Evolutionary conservation across 192 early-diverging fungal species (phyloP).

Genomic region (Coemansia guatemalensis): DNA sequence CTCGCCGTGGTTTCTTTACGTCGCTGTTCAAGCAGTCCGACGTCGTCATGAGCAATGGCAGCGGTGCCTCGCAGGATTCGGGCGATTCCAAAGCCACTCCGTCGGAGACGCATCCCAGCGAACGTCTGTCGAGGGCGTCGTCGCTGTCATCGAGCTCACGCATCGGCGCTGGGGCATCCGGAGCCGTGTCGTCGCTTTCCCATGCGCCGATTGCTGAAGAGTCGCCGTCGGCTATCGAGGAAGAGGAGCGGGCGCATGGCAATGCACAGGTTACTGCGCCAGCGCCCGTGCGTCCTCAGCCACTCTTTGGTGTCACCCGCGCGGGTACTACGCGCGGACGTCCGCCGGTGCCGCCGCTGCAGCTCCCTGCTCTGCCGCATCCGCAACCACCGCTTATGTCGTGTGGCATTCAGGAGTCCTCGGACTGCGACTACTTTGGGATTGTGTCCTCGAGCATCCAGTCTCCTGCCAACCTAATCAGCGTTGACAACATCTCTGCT

Average conservation of each 20-base stretch:
- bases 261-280: background rate
- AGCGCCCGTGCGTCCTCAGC: background rate
- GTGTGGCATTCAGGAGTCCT: constrained; percentile 1
- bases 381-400: constrained; percentile 11
- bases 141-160: constrained; percentile 22
- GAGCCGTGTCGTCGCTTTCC: background rate
- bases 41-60: background rate
- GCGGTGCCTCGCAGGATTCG: background rate
- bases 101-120: constrained; percentile 1
- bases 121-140: background rate
- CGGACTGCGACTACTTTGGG: constrained; percentile 39
- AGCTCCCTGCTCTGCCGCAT: constrained; percentile 12
- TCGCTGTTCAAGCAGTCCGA: constrained; percentile 23
- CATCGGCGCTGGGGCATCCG: background rate
- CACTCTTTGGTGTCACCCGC: background rate
- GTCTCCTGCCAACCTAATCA: constrained; percentile 12
- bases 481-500: constrained; percentile 3
- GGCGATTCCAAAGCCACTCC: background rate
- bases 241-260: constrained; percentile 1
- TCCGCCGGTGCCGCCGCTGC: background rate
- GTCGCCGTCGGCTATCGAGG: constrained; percentile 3
- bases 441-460: constrained; percentile 5
- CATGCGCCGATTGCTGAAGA: constrained; percentile 27
- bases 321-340: background rate
- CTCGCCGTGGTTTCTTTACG: constrained; percentile 28